Percentiles rank a stretch among this genome's conserved stretches.
Conservation (phyloP, 2,329 filamentous ascomycete species). For the Fusarium cicatricum region DNA sequence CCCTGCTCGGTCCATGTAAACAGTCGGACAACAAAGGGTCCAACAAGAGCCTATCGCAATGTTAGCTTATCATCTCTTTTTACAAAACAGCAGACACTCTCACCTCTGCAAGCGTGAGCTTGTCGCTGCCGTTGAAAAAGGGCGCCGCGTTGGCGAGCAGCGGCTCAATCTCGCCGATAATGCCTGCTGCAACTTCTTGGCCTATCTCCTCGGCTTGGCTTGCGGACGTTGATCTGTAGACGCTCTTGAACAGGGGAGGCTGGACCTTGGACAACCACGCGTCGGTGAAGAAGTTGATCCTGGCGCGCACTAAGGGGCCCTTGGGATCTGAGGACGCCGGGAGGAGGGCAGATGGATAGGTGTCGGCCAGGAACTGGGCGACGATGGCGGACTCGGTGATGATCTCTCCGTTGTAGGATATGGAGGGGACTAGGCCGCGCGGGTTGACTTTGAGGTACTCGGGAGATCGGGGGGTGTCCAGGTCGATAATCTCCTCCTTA, state of each 20-base stretch:
- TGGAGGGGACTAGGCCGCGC: conserved; percentile 76
- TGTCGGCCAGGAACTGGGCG: conserved; percentile 74
- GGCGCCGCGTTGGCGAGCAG: conserved; percentile 64
- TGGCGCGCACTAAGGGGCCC: conserved; percentile 69
- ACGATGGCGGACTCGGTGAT: conserved; percentile 79
- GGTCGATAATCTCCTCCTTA: conserved; percentile 77
- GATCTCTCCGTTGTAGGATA: conserved; percentile 72
- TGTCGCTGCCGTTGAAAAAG: conserved; percentile 70
- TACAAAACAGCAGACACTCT: conserved; percentile 15
- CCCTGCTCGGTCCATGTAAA: conserved; percentile 62
- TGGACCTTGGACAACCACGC: conserved; percentile 71
- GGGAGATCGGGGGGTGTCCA: conserved; percentile 70
- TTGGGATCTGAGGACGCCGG: conserved; percentile 61
- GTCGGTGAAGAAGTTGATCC: conserved; percentile 76
- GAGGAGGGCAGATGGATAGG: conserved; percentile 72
- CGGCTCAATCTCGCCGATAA: conserved; percentile 78
- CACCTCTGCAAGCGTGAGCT: conserved; percentile 79
- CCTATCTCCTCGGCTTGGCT: conserved; percentile 59
- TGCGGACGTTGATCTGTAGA: conserved; percentile 55
- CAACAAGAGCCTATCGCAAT: conserved; percentile 62
- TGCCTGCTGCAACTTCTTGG: conserved; percentile 60
- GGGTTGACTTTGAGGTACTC: conserved; percentile 83
- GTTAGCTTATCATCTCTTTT: too few relatives aligned
- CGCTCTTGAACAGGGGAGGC: conserved; percentile 53
- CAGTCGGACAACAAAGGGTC: conserved; percentile 72